phyloP scores from a whole-genome alignment of 352 stramenopile genomes.

The Pythium grandisporangium region DNA sequence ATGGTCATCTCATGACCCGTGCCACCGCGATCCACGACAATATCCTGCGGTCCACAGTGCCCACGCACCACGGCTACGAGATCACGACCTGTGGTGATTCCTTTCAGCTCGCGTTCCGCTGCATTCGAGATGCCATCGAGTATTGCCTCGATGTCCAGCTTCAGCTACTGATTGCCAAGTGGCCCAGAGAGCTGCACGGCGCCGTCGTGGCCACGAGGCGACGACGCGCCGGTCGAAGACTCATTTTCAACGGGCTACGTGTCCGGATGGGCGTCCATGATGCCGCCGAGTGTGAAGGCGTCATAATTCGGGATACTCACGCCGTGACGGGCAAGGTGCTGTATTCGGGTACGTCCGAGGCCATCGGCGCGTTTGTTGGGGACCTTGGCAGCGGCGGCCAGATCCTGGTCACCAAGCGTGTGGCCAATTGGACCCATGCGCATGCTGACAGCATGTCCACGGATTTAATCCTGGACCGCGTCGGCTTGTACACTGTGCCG shows the following conservation, averaged over 20 bases:
- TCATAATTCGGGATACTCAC: slow-evolving; percentile 11
- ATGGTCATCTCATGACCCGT: slow-evolving; percentile 21
- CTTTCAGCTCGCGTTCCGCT: slow-evolving; percentile 67
- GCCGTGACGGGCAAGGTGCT: slow-evolving; percentile 12
- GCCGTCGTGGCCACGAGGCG: slow-evolving; percentile 34
- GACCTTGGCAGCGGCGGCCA: slow-evolving; percentile 18
- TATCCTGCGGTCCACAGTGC: slow-evolving; percentile 15
- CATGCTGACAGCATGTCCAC: slow-evolving; percentile 9
- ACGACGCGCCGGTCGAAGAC: not conserved
- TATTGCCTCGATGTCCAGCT: slow-evolving; percentile 56
- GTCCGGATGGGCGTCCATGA: slow-evolving; percentile 26
- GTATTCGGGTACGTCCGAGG: slow-evolving; percentile 12
- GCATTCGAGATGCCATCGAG: slow-evolving; percentile 41
- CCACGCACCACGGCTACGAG: slow-evolving; percentile 53
- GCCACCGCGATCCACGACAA: slow-evolving; percentile 21
- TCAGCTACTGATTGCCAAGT: slow-evolving; percentile 37
- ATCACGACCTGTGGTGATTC: slow-evolving; percentile 65
- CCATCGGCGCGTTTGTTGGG: slow-evolving; percentile 13
- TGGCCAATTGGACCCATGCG: slow-evolving; percentile 17
- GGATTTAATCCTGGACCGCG: slow-evolving; percentile 14
- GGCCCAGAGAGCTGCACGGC: slow-evolving; percentile 48
- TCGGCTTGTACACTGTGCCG: slow-evolving; percentile 23
- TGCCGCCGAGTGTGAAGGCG: not conserved
- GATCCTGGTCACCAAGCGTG: slow-evolving; percentile 16
- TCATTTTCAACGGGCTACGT: slow-evolving; percentile 15